Base-by-base conservation (phyloP, 768 basidiomycete genomes). In the Cystofilobasidium capitatum region DNA sequence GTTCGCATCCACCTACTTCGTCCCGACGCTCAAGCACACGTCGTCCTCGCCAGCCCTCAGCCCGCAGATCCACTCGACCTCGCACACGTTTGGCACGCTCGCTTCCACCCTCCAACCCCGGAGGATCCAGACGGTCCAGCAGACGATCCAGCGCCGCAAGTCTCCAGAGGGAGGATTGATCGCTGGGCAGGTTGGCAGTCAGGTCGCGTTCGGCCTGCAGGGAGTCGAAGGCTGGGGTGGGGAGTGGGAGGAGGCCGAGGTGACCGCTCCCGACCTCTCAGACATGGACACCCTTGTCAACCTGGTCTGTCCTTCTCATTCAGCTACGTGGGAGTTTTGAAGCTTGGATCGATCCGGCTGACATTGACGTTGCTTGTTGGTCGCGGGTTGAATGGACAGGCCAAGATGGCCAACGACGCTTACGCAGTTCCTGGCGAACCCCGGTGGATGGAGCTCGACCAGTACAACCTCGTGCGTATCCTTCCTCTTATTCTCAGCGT, bases 371-470 rank as follows among this genome's bases (percentile, higher is more conserved):
- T n/a, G n/a, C n/a, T 42, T 42, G 40, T 10, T 42, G 40, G 40
- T 20, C 10, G 20, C 40, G 40, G 40, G 40, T 42, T 20, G 40
- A 7, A 29, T 31, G 24, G n/a, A n/a, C 31, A 55, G 51, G 66
- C 66, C 17, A 55, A 54, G 51, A 69, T 69, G 62, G 61, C 68
- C 3, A 69, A 69, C 62, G 68, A 69, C 51, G 68, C 68, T 0
- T 69, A 69, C 26, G 62, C 68, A 7, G 8, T 26, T 22, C 68
- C 68, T 8, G 61, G 62, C 1, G 44, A 69, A 26, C 24, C 68
- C 20, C 39, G 68, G 29, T 69, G 68, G 68, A 67, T 62, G 60
- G 66, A 67, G 60, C 51, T 67, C 26, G 66, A 67, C 24, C 14
- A 22, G 39, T 67, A 24, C 45, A 67, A 67, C 51, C 51, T 67